Conservation (phyloP, 805 yeast species). For the Hanseniaspora lachancei region DNA sequence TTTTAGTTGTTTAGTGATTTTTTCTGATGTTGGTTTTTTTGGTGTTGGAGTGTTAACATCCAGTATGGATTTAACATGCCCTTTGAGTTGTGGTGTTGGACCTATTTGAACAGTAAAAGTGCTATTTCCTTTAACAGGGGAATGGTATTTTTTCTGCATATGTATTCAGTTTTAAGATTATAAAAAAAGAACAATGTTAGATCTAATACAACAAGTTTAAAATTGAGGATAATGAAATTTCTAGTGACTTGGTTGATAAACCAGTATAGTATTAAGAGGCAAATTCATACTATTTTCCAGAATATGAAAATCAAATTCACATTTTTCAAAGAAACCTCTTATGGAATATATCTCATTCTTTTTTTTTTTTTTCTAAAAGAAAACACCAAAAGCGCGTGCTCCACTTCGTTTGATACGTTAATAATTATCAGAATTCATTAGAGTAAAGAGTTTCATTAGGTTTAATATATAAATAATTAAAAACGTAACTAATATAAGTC, state of each 20-base stretch:
- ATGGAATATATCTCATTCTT: conserved; percentile 6
- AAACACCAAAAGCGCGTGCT: too few relatives aligned
- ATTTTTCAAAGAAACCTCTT: not conserved
- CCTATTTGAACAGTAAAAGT: conserved; percentile 38
- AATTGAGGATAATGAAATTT: too few relatives aligned
- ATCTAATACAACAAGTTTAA: too few relatives aligned
- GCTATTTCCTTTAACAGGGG: conserved; percentile 4
- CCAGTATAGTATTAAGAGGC: too few relatives aligned
- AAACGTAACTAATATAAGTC: too few relatives aligned
- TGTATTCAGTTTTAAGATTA: not conserved
- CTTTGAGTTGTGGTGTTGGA: conserved; percentile 79
- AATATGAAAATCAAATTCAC: not conserved
- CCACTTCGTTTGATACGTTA: too few relatives aligned
- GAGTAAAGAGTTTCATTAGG: not conserved
- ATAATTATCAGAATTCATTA: not conserved
- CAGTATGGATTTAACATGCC: conserved; percentile 60
- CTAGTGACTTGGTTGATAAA: too few relatives aligned
- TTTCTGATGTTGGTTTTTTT: not conserved
- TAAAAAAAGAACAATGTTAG: too few relatives aligned
- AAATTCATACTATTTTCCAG: too few relatives aligned
- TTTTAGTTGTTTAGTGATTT: not conserved
- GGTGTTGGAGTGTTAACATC: conserved; percentile 35
- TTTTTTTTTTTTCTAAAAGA: conserved; percentile 8
- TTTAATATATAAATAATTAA: not conserved
- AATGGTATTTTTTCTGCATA: conserved; percentile 10